Evolutionary conservation across 805 yeast genomes (phyloP).

Genomic region (Lipomyces yamanashiensis): DNA sequence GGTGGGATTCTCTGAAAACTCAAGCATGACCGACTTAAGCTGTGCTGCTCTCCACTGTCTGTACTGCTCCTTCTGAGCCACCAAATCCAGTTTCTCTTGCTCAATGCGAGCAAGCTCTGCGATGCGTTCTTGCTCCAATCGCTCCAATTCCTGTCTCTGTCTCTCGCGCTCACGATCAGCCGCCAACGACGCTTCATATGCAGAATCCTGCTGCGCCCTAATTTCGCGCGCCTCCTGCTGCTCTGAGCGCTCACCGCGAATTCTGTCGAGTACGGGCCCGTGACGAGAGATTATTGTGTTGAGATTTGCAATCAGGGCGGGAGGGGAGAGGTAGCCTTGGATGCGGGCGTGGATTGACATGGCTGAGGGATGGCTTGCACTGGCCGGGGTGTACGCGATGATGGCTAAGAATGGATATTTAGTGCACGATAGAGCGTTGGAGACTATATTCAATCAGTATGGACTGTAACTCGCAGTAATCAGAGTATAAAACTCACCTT

Average conservation of each 20-base stretch:
- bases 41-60: conserved; percentile 51
- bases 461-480: background rate
- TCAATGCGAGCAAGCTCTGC: conserved; percentile 26
- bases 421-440: conserved; percentile 71
- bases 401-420: conserved; percentile 83
- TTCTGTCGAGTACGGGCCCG: conserved; percentile 61
- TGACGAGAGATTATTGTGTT: conserved; percentile 58
- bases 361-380: conserved; percentile 32
- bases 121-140: conserved; percentile 34
- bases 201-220: conserved; percentile 74
- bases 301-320: conserved; percentile 52
- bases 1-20: conserved; percentile 39
- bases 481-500: conserved; percentile 42
- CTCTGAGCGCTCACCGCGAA: conserved; percentile 68
- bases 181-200: conserved; percentile 71
- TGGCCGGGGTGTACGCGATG: conserved; percentile 47
- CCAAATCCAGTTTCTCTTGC: conserved; percentile 36
- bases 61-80: conserved; percentile 35
- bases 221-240: conserved; percentile 60
- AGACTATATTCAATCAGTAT: conserved; percentile 48
- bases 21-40: conserved; percentile 38
- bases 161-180: conserved; percentile 64
- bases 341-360: conserved; percentile 63
- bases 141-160: conserved; percentile 38
- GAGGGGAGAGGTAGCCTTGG: conserved; percentile 60